These are phyloP conservation scores for Nelumbo lutea DNA, from an alignment of 164 flowering plant species.

Conservation along the genomic window DNA sequence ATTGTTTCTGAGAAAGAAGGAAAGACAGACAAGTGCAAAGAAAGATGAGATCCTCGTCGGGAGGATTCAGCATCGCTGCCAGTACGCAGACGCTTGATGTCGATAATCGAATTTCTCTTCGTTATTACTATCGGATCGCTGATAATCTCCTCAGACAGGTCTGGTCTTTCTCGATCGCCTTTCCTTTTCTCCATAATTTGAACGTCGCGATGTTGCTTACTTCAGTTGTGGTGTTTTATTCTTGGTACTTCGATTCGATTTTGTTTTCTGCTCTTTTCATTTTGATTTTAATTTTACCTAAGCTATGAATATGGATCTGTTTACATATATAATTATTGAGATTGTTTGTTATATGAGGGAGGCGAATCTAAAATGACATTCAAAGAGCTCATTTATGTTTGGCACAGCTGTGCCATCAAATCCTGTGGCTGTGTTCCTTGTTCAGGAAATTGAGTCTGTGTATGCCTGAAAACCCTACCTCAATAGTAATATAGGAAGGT, in stretches of 20 bases:
- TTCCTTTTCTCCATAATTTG: not conserved
- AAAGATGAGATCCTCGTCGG: conserved; percentile 22
- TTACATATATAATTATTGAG: not conserved
- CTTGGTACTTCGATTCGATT: too few relatives aligned
- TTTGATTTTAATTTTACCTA: not conserved
- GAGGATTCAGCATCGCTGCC: conserved; percentile 57
- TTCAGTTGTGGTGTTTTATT: not conserved
- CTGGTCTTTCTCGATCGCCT: not conserved
- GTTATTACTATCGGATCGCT: conserved; percentile 75
- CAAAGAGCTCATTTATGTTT: not conserved
- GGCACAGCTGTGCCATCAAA: not conserved
- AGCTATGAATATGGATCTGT: not conserved
- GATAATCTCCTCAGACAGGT: conserved; percentile 61
- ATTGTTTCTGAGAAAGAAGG: too few relatives aligned
- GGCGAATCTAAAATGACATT: not conserved
- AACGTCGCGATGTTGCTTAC: not conserved
- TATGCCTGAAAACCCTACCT: too few relatives aligned
- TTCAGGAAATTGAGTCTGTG: not conserved
- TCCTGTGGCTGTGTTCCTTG: not conserved
- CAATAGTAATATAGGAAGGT: not conserved
- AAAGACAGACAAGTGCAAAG: too few relatives aligned
- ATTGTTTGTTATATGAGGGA: not conserved
- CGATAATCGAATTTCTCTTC: conserved; percentile 75
- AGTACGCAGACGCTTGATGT: conserved; percentile 58
- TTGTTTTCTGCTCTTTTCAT: too few relatives aligned